These are phyloP conservation scores for Ceratobasidium sp. DNA, from an alignment of 1,284 basidiomycete genomes.

Conservation along the genomic window DNA sequence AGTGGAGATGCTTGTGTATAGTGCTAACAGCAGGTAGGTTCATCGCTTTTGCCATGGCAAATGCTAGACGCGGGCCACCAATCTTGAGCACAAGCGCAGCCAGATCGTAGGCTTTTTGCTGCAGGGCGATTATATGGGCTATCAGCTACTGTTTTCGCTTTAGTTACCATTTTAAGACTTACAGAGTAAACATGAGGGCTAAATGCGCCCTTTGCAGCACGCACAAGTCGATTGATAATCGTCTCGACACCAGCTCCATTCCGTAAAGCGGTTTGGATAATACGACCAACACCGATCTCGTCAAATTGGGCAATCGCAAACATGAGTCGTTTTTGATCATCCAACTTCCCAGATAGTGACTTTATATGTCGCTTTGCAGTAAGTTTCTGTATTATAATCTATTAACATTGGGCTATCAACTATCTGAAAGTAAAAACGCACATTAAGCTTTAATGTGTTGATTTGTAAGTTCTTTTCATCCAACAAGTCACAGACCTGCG, in stretches of 20 bases:
- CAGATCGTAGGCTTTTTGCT: constrained; percentile 9
- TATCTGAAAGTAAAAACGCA: too few species aligned
- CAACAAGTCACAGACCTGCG: too few species aligned
- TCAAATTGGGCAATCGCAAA: neutral
- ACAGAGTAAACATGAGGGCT: neutral
- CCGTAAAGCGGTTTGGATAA: neutral
- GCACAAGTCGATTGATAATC: neutral
- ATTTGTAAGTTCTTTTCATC: too few species aligned
- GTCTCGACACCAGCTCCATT: constrained; percentile 7
- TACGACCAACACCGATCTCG: neutral
- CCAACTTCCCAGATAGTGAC: too few species aligned
- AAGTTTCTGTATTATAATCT: too few species aligned
- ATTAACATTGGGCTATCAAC: too few species aligned
- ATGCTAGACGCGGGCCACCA: constrained; percentile 3
- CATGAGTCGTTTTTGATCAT: constrained; percentile 12
- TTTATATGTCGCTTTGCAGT: too few species aligned
- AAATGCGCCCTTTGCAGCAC: constrained; percentile 16
- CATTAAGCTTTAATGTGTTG: too few species aligned
- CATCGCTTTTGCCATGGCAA: neutral
- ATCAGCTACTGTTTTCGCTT: neutral
- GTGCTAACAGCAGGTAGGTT: neutral
- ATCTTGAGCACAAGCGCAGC: neutral
- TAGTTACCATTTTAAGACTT: neutral
- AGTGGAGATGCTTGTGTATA: neutral
- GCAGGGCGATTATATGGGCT: too few species aligned